A percentile compares a stretch with the other conserved stretches of the same genome.
Evolutionary conservation across 2,329 filamentous ascomycete genomes (phyloP).

Genomic region (Hymenoscyphus scutula): DNA sequence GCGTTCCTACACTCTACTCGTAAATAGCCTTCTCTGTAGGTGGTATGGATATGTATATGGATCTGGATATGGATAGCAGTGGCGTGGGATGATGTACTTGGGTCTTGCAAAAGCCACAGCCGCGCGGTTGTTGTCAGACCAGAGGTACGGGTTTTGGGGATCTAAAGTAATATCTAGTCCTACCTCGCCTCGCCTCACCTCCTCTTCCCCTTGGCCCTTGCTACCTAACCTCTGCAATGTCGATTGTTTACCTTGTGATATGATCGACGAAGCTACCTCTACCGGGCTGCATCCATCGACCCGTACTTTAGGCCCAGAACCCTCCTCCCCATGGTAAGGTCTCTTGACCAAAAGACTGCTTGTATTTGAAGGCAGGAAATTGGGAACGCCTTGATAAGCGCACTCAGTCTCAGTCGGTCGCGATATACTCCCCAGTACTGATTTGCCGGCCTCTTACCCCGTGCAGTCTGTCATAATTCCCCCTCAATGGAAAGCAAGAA

Average conservation of each 20-base stretch:
- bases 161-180: background rate
- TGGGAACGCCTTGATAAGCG: too few relatives aligned
- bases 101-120: too few relatives aligned
- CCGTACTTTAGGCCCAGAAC: too few relatives aligned
- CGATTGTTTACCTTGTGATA: background rate
- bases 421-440: background rate
- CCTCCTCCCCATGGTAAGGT: too few relatives aligned
- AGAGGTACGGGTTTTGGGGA: background rate
- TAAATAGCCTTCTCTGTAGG: background rate
- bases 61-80: too few relatives aligned
- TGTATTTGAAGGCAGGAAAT: too few relatives aligned
- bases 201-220: background rate
- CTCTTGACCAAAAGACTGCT: too few relatives aligned
- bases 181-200: background rate
- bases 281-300: too few relatives aligned
- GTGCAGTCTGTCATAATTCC: background rate
- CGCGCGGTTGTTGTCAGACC: conserved; percentile 7
- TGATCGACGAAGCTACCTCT: background rate
- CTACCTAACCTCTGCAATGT: background rate
- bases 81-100: background rate
- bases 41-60: too few relatives aligned
- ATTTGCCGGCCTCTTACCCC: background rate
- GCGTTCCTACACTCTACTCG: background rate
- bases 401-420: too few relatives aligned
- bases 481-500: too few relatives aligned